Evolutionary conservation across 345 rosid species (phyloP).

Genomic region (Abelmoschus esculentus): DNA sequence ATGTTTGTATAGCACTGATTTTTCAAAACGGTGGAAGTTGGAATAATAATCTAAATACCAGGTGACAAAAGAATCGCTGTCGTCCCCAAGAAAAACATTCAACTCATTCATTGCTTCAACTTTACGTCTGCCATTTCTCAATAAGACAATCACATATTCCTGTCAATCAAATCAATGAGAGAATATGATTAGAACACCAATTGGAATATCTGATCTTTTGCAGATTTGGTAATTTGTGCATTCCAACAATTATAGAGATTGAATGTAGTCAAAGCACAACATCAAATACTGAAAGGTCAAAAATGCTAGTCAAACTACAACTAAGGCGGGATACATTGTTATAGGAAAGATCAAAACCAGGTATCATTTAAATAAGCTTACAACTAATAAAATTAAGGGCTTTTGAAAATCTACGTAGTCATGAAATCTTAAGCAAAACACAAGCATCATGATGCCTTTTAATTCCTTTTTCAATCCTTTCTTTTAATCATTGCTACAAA

Average conservation of each 20-base stretch:
- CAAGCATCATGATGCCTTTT: not conserved
- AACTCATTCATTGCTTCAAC: constrained; percentile 36
- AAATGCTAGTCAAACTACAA: not conserved
- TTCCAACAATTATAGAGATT: not conserved
- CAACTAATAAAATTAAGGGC: not conserved
- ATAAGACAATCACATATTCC: constrained; percentile 8
- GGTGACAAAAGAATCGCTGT: not conserved
- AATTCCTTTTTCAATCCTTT: not conserved
- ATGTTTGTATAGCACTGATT: not conserved
- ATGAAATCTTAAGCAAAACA: not conserved
- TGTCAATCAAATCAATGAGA: not conserved
- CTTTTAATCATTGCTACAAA: not conserved
- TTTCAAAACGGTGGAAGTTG: not conserved
- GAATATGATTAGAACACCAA: constrained; percentile 5
- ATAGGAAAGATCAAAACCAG: not conserved
- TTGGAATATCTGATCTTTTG: not conserved
- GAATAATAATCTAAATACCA: constrained; percentile 17
- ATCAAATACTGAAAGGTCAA: not conserved
- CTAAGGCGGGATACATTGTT: not conserved
- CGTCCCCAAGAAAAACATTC: constrained; percentile 52
- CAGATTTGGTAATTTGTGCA: not conserved
- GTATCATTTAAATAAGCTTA: not conserved
- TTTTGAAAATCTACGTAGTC: not conserved
- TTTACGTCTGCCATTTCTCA: constrained; percentile 4
- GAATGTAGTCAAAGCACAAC: not conserved